phyloP scores from a whole-genome alignment of 148 eudicot species.

The Agrostemma githago region DNA sequence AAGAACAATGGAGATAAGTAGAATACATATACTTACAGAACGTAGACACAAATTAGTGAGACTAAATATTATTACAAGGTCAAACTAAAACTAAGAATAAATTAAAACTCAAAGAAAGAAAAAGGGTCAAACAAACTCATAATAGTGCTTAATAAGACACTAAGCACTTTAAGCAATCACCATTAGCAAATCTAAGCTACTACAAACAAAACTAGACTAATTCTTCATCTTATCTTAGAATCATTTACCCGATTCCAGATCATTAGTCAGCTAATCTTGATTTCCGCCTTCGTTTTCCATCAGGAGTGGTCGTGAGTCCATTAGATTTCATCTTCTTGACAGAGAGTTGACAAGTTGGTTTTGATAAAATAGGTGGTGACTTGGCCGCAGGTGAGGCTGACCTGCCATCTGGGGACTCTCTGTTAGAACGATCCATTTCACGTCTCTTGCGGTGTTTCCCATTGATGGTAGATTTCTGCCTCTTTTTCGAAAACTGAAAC shows the following conservation, averaged over 20 bases:
- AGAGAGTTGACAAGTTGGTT: constrained; percentile 34
- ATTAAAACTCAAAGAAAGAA: background rate
- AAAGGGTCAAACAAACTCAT: background rate
- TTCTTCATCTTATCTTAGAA: background rate
- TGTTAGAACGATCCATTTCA: constrained; percentile 23
- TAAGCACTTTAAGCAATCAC: constrained; percentile 3
- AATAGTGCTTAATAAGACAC: constrained; percentile 6
- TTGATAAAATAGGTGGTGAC: constrained; percentile 28
- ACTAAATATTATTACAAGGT: constrained; percentile 13
- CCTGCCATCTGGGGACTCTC: constrained; percentile 28
- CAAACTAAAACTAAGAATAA: constrained; percentile 1
- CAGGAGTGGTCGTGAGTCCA: constrained; percentile 52
- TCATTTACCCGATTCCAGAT: constrained; percentile 25
- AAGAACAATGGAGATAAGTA: too few species aligned
- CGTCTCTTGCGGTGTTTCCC: constrained; percentile 26
- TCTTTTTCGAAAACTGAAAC: constrained; percentile 51
- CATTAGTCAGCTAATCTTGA: constrained; percentile 43
- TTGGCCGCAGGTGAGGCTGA: constrained; percentile 32
- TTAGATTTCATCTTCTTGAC: constrained; percentile 35
- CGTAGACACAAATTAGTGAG: background rate
- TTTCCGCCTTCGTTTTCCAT: constrained; percentile 64
- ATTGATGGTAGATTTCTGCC: constrained; percentile 49
- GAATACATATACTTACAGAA: background rate
- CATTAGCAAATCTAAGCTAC: constrained; percentile 22
- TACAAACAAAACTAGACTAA: constrained; percentile 7